phyloP scores from a whole-genome alignment of 2,329 filamentous ascomycete genomes.

The Aureobasidium sp. region DNA sequence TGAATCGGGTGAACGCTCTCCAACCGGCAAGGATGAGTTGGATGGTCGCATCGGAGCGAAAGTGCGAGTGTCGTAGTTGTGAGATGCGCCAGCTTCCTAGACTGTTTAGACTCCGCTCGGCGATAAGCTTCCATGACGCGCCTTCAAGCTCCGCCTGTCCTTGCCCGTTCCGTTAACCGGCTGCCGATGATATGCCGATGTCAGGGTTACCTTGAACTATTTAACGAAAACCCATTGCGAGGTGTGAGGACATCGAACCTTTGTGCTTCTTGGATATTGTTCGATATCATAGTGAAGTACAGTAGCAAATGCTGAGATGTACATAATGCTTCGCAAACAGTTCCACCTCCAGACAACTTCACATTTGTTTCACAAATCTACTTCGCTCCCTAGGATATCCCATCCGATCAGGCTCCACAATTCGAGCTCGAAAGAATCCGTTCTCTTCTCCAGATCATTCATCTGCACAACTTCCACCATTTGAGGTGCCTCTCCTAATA shows the following conservation, averaged over 20 bases:
- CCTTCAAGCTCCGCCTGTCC: background rate
- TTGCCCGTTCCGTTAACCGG: background rate
- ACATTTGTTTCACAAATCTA: background rate
- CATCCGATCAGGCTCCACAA: conserved; percentile 53
- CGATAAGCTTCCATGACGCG: conserved; percentile 15
- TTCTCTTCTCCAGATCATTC: conserved; percentile 33
- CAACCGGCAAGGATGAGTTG: background rate
- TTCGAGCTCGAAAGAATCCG: conserved; percentile 50
- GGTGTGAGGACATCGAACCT: background rate
- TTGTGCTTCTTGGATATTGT: background rate
- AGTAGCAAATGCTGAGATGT: background rate
- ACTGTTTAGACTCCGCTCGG: conserved; percentile 2
- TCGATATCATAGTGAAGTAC: background rate
- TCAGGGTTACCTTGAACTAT: background rate
- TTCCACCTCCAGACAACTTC: background rate
- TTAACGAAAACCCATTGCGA: background rate
- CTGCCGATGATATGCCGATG: background rate
- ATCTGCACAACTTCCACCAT: conserved; percentile 20
- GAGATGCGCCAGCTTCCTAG: background rate
- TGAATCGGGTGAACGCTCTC: conserved; percentile 8
- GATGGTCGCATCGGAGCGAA: conserved; percentile 5
- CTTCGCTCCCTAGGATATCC: conserved; percentile 37
- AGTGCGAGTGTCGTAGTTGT: background rate
- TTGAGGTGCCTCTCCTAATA: conserved; percentile 33
- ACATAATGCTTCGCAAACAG: background rate